Evolutionary conservation across 192 early-diverging fungal species (phyloP).

Genomic region (Dispira simplex): DNA sequence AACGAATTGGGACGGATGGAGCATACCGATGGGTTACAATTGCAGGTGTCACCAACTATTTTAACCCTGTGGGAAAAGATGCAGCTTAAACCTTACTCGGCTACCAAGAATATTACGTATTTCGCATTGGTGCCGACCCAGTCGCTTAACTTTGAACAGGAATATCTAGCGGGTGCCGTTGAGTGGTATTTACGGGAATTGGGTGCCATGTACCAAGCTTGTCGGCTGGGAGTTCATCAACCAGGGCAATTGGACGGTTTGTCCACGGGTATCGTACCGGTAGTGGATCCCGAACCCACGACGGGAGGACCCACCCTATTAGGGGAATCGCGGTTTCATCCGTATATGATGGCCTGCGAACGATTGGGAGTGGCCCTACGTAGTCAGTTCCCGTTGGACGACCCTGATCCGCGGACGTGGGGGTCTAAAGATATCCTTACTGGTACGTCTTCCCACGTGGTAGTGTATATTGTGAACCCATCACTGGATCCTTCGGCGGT

Average conservation of each 20-base stretch:
- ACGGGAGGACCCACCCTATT: background rate
- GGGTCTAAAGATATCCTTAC: background rate
- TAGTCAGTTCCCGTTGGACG: background rate
- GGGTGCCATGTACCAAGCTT: constrained; percentile 1
- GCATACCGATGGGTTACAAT: background rate
- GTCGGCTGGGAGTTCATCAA: constrained; percentile 5
- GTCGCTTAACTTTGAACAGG: background rate
- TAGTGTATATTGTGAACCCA: constrained; percentile 7
- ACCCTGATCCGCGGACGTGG: background rate
- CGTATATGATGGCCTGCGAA: constrained; percentile 7
- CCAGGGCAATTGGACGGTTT: background rate
- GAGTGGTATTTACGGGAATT: background rate
- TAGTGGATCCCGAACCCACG: background rate
- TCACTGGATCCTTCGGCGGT: background rate
- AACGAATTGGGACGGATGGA: background rate
- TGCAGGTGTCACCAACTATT: background rate
- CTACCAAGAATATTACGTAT: constrained; percentile 1
- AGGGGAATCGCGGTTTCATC: background rate
- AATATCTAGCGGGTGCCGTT: background rate
- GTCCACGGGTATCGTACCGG: background rate
- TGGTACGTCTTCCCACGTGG: background rate
- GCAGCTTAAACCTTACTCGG: background rate
- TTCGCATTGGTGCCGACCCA: constrained; percentile 8
- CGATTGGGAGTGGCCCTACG: constrained; percentile 7
- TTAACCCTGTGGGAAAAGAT: constrained; percentile 12